Conservation (phyloP, 306 rosid species). For the Inga oerstediana region DNA sequence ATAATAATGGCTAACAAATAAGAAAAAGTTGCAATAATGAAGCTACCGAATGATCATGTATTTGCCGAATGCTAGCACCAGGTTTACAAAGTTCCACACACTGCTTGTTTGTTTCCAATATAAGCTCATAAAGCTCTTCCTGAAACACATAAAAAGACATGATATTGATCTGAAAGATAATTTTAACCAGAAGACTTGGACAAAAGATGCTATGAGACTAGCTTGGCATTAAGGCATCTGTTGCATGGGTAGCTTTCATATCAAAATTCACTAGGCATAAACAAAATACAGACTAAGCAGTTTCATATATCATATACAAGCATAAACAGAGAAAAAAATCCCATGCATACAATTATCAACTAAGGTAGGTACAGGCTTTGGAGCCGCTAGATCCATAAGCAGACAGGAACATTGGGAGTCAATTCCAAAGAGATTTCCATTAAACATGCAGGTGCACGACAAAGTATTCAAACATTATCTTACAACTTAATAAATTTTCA, state of each 20-base stretch:
- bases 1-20: slow-evolving; percentile 3
- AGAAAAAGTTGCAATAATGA: slow-evolving; percentile 27
- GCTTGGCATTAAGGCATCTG: slow-evolving; percentile 19
- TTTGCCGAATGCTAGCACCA: slow-evolving; percentile 70
- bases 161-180: slow-evolving; percentile 20
- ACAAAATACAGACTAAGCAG: neutral
- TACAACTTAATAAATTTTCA: neutral
- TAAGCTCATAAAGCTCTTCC: slow-evolving; percentile 90
- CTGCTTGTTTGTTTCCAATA: slow-evolving; percentile 74
- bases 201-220: neutral
- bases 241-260: slow-evolving; percentile 19
- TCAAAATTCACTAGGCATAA: slow-evolving; percentile 5
- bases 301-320: neutral
- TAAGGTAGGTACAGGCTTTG: neutral
- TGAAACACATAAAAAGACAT: slow-evolving; percentile 46
- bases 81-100: slow-evolving; percentile 91
- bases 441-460: neutral
- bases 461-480: neutral
- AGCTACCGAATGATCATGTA: slow-evolving; percentile 83
- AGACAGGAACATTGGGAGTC: neutral
- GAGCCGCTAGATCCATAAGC: neutral
- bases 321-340: neutral
- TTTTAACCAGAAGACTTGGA: neutral
- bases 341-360: neutral
- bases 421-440: neutral